A percentile compares a stretch with the other conserved stretches of the same genome.
These are phyloP conservation scores for Penicillium sp. DNA, from an alignment of 2,329 filamentous ascomycete genomes.

Conservation along the genomic window DNA sequence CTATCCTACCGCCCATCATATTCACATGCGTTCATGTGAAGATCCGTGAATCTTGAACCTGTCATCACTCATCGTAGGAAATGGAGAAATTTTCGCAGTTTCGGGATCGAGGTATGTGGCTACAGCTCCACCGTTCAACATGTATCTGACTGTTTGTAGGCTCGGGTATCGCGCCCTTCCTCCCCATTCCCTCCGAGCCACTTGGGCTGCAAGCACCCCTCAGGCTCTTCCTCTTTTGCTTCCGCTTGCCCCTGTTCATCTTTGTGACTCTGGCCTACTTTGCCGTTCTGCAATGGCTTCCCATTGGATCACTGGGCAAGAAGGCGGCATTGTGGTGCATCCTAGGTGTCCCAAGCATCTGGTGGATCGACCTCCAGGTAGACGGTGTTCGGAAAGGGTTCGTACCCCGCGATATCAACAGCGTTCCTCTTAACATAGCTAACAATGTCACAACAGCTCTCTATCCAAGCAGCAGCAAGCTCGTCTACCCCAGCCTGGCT, in stretches of 20 bases:
- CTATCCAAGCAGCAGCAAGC: conserved; percentile 67
- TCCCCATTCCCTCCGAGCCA: conserved; percentile 67
- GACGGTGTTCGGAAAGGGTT: conserved; percentile 91
- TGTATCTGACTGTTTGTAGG: conserved; percentile 50
- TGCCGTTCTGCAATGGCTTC: conserved; percentile 74
- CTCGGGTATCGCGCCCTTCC: conserved; percentile 92
- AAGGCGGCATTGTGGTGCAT: conserved; percentile 86
- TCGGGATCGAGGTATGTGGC: conserved; percentile 69
- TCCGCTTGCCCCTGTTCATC: conserved; percentile 75
- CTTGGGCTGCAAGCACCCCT: conserved; percentile 60
- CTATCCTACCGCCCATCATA: conserved; percentile 7
- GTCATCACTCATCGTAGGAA: background rate
- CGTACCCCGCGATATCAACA: conserved; percentile 17
- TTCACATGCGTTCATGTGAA: conserved; percentile 15
- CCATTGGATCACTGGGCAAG: conserved; percentile 62
- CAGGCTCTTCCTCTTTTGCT: conserved; percentile 68
- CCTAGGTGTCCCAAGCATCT: conserved; percentile 83
- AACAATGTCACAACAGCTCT: conserved; percentile 43
- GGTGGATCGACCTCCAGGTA: conserved; percentile 98
- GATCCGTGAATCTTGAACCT: background rate
- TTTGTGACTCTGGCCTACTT: conserved; percentile 68
- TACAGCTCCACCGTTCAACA: background rate
- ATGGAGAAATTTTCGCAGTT: conserved; percentile 98
- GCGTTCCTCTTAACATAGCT: background rate
- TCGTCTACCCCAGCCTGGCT: conserved; percentile 71